Base-by-base conservation (phyloP, 768 basidiomycete species). In the Neoboletus brunneissimus region DNA sequence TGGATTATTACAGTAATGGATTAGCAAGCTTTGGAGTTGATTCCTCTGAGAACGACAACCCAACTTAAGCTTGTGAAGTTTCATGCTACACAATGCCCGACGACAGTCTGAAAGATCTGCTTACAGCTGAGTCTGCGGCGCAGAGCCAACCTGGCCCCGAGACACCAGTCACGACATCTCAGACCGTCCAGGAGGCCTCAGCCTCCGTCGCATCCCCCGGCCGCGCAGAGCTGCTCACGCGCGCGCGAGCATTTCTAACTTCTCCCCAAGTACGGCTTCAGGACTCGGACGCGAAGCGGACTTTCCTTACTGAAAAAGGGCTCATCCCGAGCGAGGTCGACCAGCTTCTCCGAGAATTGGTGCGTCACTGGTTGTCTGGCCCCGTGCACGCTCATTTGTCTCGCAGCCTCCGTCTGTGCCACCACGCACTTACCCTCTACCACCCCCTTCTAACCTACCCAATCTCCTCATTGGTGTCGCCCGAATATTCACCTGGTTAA, bases 301-400 rank as follows among this genome's bases (percentile, higher is more conserved):
- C 72, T 49, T 92, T 92, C 59, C 79, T 92, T 13, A 65, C 65
- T 0, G 88, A 89, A 62, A 91, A 91, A 64, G 90, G 89, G 1
- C 73, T 92, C 27, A 75, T 74, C n/a, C 77, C 79, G 5, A 50
- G 45, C 11, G 90, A 92, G 65, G 80, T 90, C 41, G 79, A 84
- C 45, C 68, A 67, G 0, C 73, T 91, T 20, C 67, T 91, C 44
- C 78, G 74, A 42, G 82, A 85, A 59, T 51, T 77, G 63, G 89
- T 89, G 61, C 44, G 80, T 68, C 11, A 27, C 25, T 12, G 27
- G 35, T 47, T 42, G 34, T 56, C 53, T 38, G 25, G 25, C 44
- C n/a, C 13, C 23, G 8, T 12, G 15, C 38, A 31, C 38, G 27
- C 60, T 65, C 52, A 69, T 47, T 35, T 25, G 27, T 51, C 40